Evolutionary conservation across 2,329 filamentous ascomycete species (phyloP).

Genomic region (Amauroascus niger): DNA sequence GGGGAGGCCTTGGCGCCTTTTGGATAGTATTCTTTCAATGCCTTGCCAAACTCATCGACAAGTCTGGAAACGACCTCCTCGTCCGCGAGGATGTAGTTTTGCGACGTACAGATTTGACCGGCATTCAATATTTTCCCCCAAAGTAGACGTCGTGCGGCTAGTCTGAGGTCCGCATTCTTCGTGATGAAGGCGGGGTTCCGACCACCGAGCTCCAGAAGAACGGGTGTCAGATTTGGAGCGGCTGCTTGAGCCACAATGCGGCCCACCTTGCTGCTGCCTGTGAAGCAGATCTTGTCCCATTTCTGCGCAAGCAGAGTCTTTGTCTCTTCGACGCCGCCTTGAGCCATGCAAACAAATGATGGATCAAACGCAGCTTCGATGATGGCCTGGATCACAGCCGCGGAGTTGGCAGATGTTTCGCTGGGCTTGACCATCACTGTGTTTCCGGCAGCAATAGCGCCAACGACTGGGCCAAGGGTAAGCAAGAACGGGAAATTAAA

Average conservation of each 20-base stretch:
- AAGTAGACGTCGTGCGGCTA: conserved; percentile 73
- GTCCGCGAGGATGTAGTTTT: conserved; percentile 86
- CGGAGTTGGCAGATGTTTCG: conserved; percentile 65
- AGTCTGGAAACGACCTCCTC: conserved; percentile 61
- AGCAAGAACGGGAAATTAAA: conserved; percentile 93
- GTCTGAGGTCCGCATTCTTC: conserved; percentile 64
- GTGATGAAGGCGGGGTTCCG: conserved; percentile 87
- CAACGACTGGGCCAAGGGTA: conserved; percentile 66
- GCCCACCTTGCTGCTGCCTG: conserved; percentile 67
- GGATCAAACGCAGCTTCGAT: conserved; percentile 67
- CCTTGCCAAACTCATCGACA: conserved; percentile 61
- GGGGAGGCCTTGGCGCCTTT: conserved; percentile 65
- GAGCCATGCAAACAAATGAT: conserved; percentile 64
- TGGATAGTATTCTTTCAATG: conserved; percentile 71
- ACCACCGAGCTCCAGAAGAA: conserved; percentile 82
- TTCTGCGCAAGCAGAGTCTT: conserved; percentile 74
- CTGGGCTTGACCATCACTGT: conserved; percentile 85
- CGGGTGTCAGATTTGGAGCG: conserved; percentile 76
- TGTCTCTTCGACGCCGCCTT: conserved; percentile 71
- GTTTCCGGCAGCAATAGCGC: conserved; percentile 86
- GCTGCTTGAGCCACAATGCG: conserved; percentile 85
- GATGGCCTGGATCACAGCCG: conserved; percentile 70
- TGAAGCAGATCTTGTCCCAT: conserved; percentile 99
- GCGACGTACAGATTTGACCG: conserved; percentile 83
- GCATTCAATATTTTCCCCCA: conserved; percentile 84